These are phyloP conservation scores for Chlamydomonas sp. DNA, from an alignment of 139 green algal species.

Conservation along the genomic window DNA sequence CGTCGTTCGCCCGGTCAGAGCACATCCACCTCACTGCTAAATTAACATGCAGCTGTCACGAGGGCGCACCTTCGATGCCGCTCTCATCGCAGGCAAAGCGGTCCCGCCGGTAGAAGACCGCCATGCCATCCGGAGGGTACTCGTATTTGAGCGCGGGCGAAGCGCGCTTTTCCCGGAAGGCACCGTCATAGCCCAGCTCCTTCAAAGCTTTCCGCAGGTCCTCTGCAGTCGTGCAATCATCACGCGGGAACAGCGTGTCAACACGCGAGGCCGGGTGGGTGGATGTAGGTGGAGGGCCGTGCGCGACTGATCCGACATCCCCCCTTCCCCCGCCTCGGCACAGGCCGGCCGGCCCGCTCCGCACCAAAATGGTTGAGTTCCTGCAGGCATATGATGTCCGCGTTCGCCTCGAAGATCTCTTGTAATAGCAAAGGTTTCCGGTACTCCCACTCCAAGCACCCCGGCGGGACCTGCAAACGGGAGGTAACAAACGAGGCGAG, in stretches of 20 bases:
- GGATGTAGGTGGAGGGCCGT: background rate
- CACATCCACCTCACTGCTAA: background rate
- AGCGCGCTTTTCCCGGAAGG: conserved; percentile 59
- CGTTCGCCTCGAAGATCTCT: conserved; percentile 58
- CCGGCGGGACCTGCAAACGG: conserved; percentile 26
- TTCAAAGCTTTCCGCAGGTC: conserved; percentile 23
- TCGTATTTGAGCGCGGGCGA: conserved; percentile 55
- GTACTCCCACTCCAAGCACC: conserved; percentile 58
- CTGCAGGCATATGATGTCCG: conserved; percentile 73
- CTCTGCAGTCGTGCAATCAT: conserved; percentile 30
- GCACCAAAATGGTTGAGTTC: conserved; percentile 69
- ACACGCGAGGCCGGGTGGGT: background rate
- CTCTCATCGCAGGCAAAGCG: conserved; percentile 36
- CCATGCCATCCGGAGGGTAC: conserved; percentile 57
- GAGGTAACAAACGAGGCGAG: background rate
- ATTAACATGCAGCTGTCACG: background rate
- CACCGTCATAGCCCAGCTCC: conserved; percentile 47
- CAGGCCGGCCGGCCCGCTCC: background rate
- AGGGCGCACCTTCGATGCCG: background rate
- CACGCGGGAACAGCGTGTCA: background rate
- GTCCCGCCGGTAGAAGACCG: conserved; percentile 60
- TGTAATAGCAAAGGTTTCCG: conserved; percentile 57
- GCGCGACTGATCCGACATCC: no score
- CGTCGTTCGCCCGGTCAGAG: background rate
- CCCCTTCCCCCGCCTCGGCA: no score